Conservation (phyloP, 2,329 filamentous ascomycete genomes). For the Akanthomyces dipterigenus region DNA sequence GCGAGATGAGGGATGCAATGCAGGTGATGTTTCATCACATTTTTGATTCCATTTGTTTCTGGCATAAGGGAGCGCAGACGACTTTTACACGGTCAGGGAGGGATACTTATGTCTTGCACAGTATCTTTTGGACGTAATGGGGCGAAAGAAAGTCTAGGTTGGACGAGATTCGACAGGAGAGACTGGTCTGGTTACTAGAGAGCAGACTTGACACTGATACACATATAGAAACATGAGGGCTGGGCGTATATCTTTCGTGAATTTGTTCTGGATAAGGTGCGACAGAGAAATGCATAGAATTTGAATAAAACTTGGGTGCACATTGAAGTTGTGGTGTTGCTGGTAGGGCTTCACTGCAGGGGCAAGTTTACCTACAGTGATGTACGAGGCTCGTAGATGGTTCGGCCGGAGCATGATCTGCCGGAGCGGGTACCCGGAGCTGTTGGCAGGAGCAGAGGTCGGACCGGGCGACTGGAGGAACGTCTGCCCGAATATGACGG, state of each 20-base stretch:
- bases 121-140: neutral
- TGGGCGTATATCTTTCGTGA: neutral
- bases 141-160: neutral
- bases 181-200: neutral
- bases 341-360: neutral
- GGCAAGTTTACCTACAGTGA: neutral
- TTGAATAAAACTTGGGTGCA: neutral
- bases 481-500: neutral
- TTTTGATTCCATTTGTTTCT: conserved; percentile 2
- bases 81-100: neutral
- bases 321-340: neutral
- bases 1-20: conserved; percentile 9
- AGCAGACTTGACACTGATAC: neutral
- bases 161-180: neutral
- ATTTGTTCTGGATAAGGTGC: neutral
- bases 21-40: neutral
- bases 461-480: neutral
- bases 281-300: neutral
- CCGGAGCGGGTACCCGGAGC: conserved; percentile 8
- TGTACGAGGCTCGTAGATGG: neutral
- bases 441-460: neutral
- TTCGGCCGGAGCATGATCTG: neutral
- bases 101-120: neutral
- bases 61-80: conserved; percentile 5
- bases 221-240: neutral